Base-by-base conservation (phyloP, 306 rosid genomes). In the Oxytropis ochrocephala region DNA sequence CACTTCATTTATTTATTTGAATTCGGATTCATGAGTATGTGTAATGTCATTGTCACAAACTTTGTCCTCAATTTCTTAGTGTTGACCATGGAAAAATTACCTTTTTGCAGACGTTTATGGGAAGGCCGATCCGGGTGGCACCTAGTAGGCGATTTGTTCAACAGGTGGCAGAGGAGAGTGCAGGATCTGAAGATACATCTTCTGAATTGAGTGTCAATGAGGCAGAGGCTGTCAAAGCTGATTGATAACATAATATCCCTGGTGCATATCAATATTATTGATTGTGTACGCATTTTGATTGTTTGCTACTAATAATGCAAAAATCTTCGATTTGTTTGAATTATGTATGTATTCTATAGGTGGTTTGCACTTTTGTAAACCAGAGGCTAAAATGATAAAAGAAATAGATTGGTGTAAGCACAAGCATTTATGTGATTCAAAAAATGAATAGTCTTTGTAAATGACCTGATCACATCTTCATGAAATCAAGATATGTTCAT, bases 121-220 rank as follows among this genome's bases (percentile, higher is more conserved):
- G 95, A 77, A 85, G 95, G 63, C 66, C 91, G 24, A 69, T 95
- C 64, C 84, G 89, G 50, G 79, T 91, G 69, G 91, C 86, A 9
- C 88, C 88, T 6, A 73, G 92, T 67, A 85, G 50, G 79, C 95
- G 79, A 53, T 91, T 89, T 83, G 92, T 83, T 76, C 83, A 82
- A 80, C 85, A 74, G 14, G 71, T 74, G 14, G 71, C 21, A 10
- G 77, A 64, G 70, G 79, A 68, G 75, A 73, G 81, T 67, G 53
- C 78, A 29, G 35, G 41, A 18, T 58, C 85, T 58, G 88, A 63
- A 77, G 85, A 81, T 69, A 9, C 73, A 16, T 63, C 86, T 57
- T 54, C 73, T 11, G 89, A 86, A 36, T 74, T 43, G 57, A 77
- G 62, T 43, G 70, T 78, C 69, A 75, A 44, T 54, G 78, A 27